A percentile compares a stretch with the other conserved stretches of the same genome.
Evolutionary conservation across 805 yeast species (phyloP).

Genomic region (Candida wancherniae): DNA sequence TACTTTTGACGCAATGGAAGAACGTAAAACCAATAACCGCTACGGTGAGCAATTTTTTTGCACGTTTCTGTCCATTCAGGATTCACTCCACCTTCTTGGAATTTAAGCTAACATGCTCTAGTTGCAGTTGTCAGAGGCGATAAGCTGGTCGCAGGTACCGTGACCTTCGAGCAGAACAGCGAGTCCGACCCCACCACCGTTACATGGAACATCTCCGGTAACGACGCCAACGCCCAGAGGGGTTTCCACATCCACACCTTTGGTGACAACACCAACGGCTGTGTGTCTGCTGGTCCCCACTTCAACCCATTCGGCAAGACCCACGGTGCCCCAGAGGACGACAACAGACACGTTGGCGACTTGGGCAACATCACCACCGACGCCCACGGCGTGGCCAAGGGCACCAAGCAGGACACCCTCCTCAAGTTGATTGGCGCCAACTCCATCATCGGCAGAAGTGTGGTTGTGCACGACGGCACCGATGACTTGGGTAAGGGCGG

Average conservation of each 20-base stretch:
- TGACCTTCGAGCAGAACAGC: constrained; percentile 76
- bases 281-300: constrained; percentile 98
- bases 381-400: constrained; percentile 85
- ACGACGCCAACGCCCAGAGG: constrained; percentile 79
- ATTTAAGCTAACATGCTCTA: constrained; percentile 17
- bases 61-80: constrained; percentile 4
- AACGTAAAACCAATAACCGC: too few relatives aligned
- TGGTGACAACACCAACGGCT: constrained; percentile 99
- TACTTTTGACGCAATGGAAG: too few relatives aligned
- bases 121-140: constrained; percentile 98
- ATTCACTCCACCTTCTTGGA: neutral
- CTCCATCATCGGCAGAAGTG: constrained; percentile 91
- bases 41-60: constrained; percentile 14
- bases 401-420: constrained; percentile 70
- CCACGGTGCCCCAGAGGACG: constrained; percentile 90
- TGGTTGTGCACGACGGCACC: constrained; percentile 86
- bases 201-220: constrained; percentile 85
- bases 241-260: constrained; percentile 98
- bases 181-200: constrained; percentile 82
- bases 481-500: constrained; percentile 97
- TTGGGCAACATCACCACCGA: constrained; percentile 92
- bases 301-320: constrained; percentile 84
- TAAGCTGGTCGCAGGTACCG: constrained; percentile 81
- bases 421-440: constrained; percentile 81
- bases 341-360: constrained; percentile 87